Conservation (phyloP, 139 green algal genomes). For the Chlamydomonas incerta region DNA sequence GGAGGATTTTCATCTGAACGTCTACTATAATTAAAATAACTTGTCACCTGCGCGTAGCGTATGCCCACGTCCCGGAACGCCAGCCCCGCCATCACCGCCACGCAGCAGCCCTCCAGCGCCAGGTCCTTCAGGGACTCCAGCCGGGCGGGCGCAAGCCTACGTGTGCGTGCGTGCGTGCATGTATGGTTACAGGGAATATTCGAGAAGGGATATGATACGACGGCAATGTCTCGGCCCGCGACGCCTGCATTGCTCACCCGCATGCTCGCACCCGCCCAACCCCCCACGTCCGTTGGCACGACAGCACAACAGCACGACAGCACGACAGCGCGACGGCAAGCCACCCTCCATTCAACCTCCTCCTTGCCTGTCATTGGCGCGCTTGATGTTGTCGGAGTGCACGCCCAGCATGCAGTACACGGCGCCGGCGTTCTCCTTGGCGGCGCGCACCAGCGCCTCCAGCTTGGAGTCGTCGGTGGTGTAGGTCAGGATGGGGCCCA, state of each 20-base stretch:
- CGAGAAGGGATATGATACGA: too few relatives aligned
- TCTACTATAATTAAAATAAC: too few relatives aligned
- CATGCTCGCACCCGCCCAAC: too few relatives aligned
- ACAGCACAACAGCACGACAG: too few relatives aligned
- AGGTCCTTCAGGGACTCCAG: constrained; percentile 46
- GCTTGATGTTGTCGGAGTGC: constrained; percentile 53
- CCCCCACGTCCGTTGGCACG: too few relatives aligned
- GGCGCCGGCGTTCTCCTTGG: constrained; percentile 44
- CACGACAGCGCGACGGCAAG: too few relatives aligned
- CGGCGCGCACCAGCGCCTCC: constrained; percentile 26
- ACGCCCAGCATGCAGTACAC: constrained; percentile 50
- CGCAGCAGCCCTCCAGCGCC: constrained; percentile 35
- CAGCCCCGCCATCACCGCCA: constrained; percentile 48
- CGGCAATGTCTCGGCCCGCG: too few relatives aligned
- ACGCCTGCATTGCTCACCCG: too few relatives aligned
- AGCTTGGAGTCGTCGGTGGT: constrained; percentile 52
- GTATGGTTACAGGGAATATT: too few relatives aligned
- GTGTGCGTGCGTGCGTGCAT: too few relatives aligned
- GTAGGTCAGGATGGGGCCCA: constrained; percentile 39
- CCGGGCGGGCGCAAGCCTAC: constrained; percentile 24
- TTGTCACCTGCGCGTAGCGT: constrained; percentile 9
- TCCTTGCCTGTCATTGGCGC: constrained; percentile 36
- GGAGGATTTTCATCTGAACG: too few relatives aligned
- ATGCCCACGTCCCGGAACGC: constrained; percentile 53
- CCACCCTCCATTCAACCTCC: too few relatives aligned